Conservation (phyloP, 805 yeast species). For the Candida sakaeoensis region DNA sequence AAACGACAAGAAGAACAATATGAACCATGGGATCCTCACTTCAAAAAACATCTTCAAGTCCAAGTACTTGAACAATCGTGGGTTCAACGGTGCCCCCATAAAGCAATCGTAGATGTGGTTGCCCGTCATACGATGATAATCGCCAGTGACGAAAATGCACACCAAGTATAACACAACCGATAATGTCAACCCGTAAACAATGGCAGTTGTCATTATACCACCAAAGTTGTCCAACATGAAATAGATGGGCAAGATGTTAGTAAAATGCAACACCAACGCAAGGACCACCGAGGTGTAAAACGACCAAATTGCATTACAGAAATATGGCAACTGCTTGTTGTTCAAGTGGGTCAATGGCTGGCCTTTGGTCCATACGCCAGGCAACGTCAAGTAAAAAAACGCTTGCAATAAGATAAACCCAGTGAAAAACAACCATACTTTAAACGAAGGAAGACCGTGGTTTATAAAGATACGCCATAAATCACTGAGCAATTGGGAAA, state of each 20-base stretch:
- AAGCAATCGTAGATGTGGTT: conserved; percentile 86
- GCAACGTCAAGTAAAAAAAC: conserved; percentile 73
- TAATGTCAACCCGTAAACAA: conserved; percentile 68
- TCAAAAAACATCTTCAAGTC: conserved; percentile 97
- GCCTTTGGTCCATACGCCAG: conserved; percentile 94
- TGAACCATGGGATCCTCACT: conserved; percentile 96
- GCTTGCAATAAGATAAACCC: conserved; percentile 68
- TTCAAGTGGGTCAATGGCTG: conserved; percentile 83
- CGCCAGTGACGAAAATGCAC: conserved; percentile 62
- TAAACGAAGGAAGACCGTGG: conserved; percentile 47
- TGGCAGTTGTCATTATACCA: conserved; percentile 89
- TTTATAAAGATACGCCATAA: conserved; percentile 44
- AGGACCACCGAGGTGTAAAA: conserved; percentile 66
- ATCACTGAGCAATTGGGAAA: conserved; percentile 45
- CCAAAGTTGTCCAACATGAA: conserved; percentile 81
- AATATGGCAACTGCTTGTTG: conserved; percentile 81
- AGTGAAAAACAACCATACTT: conserved; percentile 69
- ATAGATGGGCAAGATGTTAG: conserved; percentile 71
- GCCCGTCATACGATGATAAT: conserved; percentile 89
- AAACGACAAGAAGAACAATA: conserved; percentile 70
- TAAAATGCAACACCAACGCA: conserved; percentile 61
- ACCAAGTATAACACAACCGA: conserved; percentile 67
- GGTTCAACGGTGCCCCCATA: conserved; percentile 97
- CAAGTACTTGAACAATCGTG: conserved; percentile 79
- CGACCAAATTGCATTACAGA: conserved; percentile 86